A percentile compares a stretch with the other conserved stretches of the same genome.
These are phyloP conservation scores for Aspergillus amoenus DNA, from an alignment of 2,329 filamentous ascomycete species.

Conservation along the genomic window DNA sequence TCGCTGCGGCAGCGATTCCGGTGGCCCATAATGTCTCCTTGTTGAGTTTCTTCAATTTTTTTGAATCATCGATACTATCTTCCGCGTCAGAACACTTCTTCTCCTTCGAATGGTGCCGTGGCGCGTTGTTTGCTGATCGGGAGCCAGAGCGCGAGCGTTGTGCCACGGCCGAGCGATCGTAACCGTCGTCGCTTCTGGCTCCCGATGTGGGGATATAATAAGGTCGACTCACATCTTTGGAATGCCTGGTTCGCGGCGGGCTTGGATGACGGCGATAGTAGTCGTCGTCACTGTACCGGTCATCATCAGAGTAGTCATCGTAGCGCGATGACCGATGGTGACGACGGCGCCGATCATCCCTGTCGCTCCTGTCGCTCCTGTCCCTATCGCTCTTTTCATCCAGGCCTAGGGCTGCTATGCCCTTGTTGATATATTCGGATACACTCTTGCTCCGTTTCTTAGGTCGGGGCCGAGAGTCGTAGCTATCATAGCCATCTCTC, in stretches of 20 bases:
- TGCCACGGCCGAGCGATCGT: constrained; percentile 8
- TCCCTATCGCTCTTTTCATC: constrained; percentile 26
- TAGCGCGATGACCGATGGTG: constrained; percentile 31
- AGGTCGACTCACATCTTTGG: constrained; percentile 47
- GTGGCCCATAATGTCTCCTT: constrained; percentile 66
- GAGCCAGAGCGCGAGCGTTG: constrained; percentile 8
- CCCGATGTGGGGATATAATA: constrained; percentile 27
- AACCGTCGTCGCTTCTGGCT: constrained; percentile 18
- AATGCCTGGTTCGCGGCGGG: constrained; percentile 32
- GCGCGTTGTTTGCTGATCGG: neutral
- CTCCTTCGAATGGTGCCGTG: constrained; percentile 24
- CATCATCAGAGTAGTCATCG: constrained; percentile 43
- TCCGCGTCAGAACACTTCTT: constrained; percentile 53
- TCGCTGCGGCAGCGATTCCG: constrained; percentile 66
- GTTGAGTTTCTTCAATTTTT: constrained; percentile 62
- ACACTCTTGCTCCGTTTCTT: constrained; percentile 48
- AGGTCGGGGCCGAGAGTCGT: constrained; percentile 41
- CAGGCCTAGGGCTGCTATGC: constrained; percentile 47
- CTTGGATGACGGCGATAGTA: constrained; percentile 30
- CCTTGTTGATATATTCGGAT: constrained; percentile 45
- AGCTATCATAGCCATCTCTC: constrained; percentile 53
- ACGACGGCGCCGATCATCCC: constrained; percentile 33
- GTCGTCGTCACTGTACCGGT: constrained; percentile 34
- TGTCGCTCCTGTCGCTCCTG: constrained; percentile 27
- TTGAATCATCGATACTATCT: constrained; percentile 63